Conservation (phyloP, 2,329 filamentous ascomycete genomes). For the Eutypa lata region DNA sequence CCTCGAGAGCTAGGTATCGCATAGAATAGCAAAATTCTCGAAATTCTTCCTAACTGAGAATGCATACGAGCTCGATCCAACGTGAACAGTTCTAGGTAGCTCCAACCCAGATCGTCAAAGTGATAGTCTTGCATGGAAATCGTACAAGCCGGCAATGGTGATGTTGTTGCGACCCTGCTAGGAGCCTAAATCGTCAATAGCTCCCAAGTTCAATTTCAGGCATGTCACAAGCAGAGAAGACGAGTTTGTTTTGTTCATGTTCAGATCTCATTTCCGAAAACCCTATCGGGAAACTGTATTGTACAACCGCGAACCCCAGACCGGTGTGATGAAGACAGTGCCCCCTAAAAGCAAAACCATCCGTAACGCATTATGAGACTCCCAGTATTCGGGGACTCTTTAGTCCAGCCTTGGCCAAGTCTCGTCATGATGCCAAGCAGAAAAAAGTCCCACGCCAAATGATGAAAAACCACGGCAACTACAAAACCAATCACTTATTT, state of each 20-base stretch:
- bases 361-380: conserved; percentile 72
- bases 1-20: too few species aligned
- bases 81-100: too few species aligned
- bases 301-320: conserved; percentile 71
- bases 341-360: conserved; percentile 64
- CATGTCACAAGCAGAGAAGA: background rate
- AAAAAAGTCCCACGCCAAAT: conserved; percentile 51
- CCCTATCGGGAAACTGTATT: conserved; percentile 65
- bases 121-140: too few species aligned
- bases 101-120: too few species aligned
- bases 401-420: conserved; percentile 35
- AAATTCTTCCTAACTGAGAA: too few species aligned
- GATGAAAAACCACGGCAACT: conserved; percentile 50
- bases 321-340: conserved; percentile 65
- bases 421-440: conserved; percentile 57
- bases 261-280: conserved; percentile 61
- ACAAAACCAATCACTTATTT: conserved; percentile 68
- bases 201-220: too few species aligned
- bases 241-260: conserved; percentile 42
- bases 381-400: conserved; percentile 41
- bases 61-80: too few species aligned
- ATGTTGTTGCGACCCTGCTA: too few species aligned
- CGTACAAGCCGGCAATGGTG: too few species aligned
- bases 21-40: too few species aligned
- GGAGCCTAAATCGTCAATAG: background rate